Base-by-base conservation (phyloP, 1,139 yeast genomes). In the Pichia sp. region DNA sequence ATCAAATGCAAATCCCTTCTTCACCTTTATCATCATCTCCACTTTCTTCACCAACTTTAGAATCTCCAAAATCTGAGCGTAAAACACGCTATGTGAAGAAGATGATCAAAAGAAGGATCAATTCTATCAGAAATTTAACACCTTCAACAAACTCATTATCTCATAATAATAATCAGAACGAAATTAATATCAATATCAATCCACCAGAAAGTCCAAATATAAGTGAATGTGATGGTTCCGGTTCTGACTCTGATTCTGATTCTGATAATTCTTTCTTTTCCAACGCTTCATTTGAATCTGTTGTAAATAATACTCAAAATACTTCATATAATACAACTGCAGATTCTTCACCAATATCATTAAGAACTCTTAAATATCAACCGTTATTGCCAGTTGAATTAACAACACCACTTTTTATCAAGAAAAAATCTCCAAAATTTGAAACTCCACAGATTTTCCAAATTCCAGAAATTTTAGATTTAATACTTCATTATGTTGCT, bases 381-480 rank as follows among this genome's bases (percentile, higher is more conserved):
- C 24, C 34, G 9, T 15, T 31, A 18, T 18, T 20, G 6, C 10
- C 34, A 9, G 15, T n/a, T 4, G 28, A 33, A 5, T 22, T 33
- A 10, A 19, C 15, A 22, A 17, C 14, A 28, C 28, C 28, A 4
- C 31, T 21, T 15, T 23, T 30, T 18, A 7, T 9, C 4, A 17
- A 18, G 10, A 5, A 12, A 18, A 30, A 6, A 9, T 5, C 4
- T 6, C 15, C 15, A 18, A 26, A 14, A 14, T 17, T 14, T 5
- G 5, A 12, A 30, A 25, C 34, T 5, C 47, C 42, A 18, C n/a
- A 24, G 14, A 81, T 86, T 5, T 81, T 86, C 54, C 68, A 69
- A 39, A 77, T 82, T 17, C 95, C 96, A 0, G 96, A 88, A 59
- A 79, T 88, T 42, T 67, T 86, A 17, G 62, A 70, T 49, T 67